These are phyloP conservation scores for Rhododendron henanense DNA, from an alignment of 148 eudicot species.

Conservation along the genomic window DNA sequence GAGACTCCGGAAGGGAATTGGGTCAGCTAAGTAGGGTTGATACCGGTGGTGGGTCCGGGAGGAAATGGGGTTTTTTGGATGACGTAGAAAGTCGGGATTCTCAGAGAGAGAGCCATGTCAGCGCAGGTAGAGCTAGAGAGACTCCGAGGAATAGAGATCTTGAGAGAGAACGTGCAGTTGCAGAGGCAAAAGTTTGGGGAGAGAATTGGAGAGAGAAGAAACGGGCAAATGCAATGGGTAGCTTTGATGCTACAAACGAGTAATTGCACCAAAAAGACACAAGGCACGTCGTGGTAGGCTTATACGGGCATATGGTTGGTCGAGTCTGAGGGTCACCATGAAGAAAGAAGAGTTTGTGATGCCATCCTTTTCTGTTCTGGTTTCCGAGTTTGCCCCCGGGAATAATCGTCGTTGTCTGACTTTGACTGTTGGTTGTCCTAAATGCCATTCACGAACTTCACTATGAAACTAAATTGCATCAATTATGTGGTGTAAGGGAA, in stretches of 20 bases:
- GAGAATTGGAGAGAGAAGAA: conserved; percentile 89
- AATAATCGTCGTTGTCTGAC: background rate
- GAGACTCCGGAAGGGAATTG: conserved; percentile 48
- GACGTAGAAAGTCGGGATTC: conserved; percentile 56
- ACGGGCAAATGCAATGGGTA: conserved; percentile 50
- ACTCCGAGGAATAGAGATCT: conserved; percentile 73
- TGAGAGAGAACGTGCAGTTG: conserved; percentile 92
- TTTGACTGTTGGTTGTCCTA: background rate
- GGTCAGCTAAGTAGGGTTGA: conserved; percentile 58
- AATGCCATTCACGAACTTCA: conserved; percentile 3
- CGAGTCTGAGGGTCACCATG: conserved; percentile 9
- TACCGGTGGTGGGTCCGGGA: conserved; percentile 58
- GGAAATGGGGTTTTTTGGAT: conserved; percentile 57
- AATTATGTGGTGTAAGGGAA: conserved; percentile 1
- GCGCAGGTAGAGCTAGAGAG: conserved; percentile 53
- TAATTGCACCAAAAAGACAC: conserved; percentile 15
- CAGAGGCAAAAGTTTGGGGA: conserved; percentile 98
- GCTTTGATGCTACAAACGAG: conserved; percentile 71
- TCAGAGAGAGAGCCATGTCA: conserved; percentile 64
- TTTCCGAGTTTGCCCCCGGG: background rate
- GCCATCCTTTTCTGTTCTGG: background rate
- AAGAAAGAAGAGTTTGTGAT: conserved; percentile 23
- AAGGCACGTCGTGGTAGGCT: background rate
- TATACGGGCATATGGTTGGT: background rate
- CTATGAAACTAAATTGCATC: conserved; percentile 11